Evolutionary conservation across 2,329 filamentous ascomycete genomes (phyloP), one percentile per base, ranked within the genome.

Genomic region (Exophiala dermatitidis): DNA sequence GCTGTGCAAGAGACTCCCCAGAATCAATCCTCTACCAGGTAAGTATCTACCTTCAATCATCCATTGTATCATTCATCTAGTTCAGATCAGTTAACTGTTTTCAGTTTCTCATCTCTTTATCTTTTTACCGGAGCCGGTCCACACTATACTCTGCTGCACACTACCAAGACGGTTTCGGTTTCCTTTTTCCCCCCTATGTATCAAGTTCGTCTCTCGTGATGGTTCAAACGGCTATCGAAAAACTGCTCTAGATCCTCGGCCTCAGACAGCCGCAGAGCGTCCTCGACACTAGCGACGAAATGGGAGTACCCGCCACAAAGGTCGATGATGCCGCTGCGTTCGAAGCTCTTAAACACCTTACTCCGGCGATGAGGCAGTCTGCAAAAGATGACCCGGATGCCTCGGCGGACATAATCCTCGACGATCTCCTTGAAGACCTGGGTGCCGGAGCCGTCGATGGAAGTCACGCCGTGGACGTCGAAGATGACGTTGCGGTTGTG

Each of bases 401-500:
- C 86, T 3, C 85, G 77, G 33, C 86, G 79, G n/a, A 84, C 76
- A 67, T 97, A 97, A 31, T 76, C 79, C 45, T 82, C 75, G 10
- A 98, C 88, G 61, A 97, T 97, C 70, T 97, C 93, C 44, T 82
- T 80, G 2, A 98, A 75, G 0, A 97, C 91, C 71, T 97, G 93
- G 0, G 88, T 86, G 1, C 91, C 93, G 0, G 90, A 95, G 4
- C 90, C 93, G 67, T 98, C 93, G 63, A 98, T 83, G 30, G 86
- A 86, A 0, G 90, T 95, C 2, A 98, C 93, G n/a, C 93, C 93
- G 63, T 97, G 91, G 5, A 97, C 90, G 67, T 98, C 93, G 65
- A 98, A 97, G 58, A 98, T 90, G 68, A 98, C 78, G 66, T 95
- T 96, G 62, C 83, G 81, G 67, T 96, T 96, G 64, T 88, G 84